Evolutionary conservation across 176 grass and related monocot genomes (phyloP).

Genomic region (Aegilops speltoides): DNA sequence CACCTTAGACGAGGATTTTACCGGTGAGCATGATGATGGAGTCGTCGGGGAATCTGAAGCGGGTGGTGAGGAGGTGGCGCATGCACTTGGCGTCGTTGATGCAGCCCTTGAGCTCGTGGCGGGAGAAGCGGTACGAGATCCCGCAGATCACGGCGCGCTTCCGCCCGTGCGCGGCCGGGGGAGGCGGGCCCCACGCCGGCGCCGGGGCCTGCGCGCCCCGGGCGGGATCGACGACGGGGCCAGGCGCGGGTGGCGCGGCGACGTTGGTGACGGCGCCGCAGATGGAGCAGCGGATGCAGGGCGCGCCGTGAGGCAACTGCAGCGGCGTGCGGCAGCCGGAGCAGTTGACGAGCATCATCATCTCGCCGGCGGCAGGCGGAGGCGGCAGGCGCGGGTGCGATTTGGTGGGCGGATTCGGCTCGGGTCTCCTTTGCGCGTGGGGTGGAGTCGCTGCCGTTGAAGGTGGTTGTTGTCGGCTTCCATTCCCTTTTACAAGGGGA

Average conservation of each 20-base stretch:
- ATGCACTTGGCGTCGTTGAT: conserved; percentile 99
- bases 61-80: conserved; percentile 80
- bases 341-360: conserved; percentile 88
- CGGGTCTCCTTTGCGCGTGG: conserved; percentile 8
- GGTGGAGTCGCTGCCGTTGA: conserved; percentile 5
- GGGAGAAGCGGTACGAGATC: conserved; percentile 86
- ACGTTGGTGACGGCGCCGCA: conserved; percentile 80
- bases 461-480: not conserved
- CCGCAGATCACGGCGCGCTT: conserved; percentile 93
- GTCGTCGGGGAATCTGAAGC: conserved; percentile 85
- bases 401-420: not conserved
- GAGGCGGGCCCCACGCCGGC: conserved; percentile 47
- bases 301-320: conserved; percentile 78
- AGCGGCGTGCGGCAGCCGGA: conserved; percentile 81
- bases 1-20: not conserved
- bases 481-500: not conserved
- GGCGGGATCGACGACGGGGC: not conserved
- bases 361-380: conserved; percentile 8
- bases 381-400: not conserved
- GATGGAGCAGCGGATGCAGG: conserved; percentile 80
- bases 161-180: conserved; percentile 74
- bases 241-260: conserved; percentile 26
- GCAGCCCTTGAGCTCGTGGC: conserved; percentile 97
- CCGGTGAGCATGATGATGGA: conserved; percentile 97
- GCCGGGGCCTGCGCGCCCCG: not conserved